Base-by-base conservation (phyloP, 2,329 filamentous ascomycete species). In the Beauveria bassiana region DNA sequence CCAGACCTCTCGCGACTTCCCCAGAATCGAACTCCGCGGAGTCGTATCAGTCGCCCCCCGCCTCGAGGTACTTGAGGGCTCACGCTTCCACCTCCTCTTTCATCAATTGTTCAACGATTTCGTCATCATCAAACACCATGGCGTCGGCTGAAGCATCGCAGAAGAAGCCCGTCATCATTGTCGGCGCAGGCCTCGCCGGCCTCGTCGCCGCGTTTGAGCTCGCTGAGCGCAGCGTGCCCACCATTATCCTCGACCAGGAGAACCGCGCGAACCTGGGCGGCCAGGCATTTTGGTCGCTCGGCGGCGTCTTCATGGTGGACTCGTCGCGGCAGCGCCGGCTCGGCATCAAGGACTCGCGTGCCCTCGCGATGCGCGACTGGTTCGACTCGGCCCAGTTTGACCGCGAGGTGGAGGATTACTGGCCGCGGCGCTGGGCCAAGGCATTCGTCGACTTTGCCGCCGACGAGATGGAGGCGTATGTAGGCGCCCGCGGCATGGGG, bases 221-320 rank as follows among this genome's bases (percentile, higher is more conserved):
- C 7, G 74, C 78, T 16, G 73, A 78, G 67, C 79, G 76, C 62
- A 72, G 76, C 56, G 72, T 85, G n/a, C 78, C 76, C 2, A 75
- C 75, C 42, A 62, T 85, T 54, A 70, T 86, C 47, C 58, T 86
- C 56, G 84, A 86, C 71, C 84, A 86, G 68, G 84, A 86, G 68
- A 81, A 80, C 62, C 76, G 74, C 34, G 70, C 76, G 64, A 85
- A 78, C 66, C 74, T 86, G 10, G 84, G 84, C 62, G 84, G 84
- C 2, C 84, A 86, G 70, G 84, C 84, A 7, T 86, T 86, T 68
- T 86, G 83, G 82, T 86, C 84, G 3, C 78, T 86, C 1, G 84
- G 84, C 40, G 84, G 84, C 42, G 69, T 86, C 28, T 86, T 86
- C 72, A 77, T 80, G 71, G 83, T 86, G 61, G 70, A 86, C 72